A percentile compares a stretch with the other conserved stretches of the same genome.
phyloP scores from a whole-genome alignment of 2,329 filamentous ascomycete species.

The Ascochyta koolunga region DNA sequence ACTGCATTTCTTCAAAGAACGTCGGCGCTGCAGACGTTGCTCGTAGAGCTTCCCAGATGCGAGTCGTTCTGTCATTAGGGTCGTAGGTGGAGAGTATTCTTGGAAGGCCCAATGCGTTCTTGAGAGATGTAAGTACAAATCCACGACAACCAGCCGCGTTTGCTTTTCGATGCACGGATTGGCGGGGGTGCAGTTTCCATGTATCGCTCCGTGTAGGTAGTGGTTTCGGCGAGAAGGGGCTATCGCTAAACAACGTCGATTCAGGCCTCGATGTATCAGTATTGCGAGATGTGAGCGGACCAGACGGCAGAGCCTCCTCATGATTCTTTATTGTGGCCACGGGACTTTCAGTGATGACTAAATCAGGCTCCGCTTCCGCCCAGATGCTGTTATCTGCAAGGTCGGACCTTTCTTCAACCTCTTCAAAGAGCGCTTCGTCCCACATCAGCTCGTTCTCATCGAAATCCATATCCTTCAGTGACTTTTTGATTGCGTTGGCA shows the following conservation, averaged over 20 bases:
- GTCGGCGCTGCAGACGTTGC: conserved; percentile 58
- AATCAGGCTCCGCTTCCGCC: conserved; percentile 32
- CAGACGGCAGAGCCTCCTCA: conserved; percentile 16
- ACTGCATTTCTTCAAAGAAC: conserved; percentile 60
- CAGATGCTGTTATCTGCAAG: conserved; percentile 44
- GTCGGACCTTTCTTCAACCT: conserved; percentile 34
- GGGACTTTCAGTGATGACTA: conserved; percentile 37
- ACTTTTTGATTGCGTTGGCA: conserved; percentile 45
- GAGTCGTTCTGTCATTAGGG: conserved; percentile 46
- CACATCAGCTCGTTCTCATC: conserved; percentile 48
- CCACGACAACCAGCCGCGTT: conserved; percentile 45
- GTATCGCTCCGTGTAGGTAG: conserved; percentile 28
- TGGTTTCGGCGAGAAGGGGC: conserved; percentile 23
- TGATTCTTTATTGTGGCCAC: conserved; percentile 28
- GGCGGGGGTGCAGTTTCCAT: conserved; percentile 43
- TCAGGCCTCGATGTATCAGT: background rate
- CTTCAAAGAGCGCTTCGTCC: conserved; percentile 49
- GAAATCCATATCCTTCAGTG: conserved; percentile 41
- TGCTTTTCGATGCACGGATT: conserved; percentile 44
- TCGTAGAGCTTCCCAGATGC: conserved; percentile 59
- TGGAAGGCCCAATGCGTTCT: conserved; percentile 47
- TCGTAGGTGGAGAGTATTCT: conserved; percentile 48
- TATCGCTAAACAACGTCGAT: conserved; percentile 16
- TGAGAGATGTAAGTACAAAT: conserved; percentile 48
- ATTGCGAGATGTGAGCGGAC: background rate